A percentile compares a stretch with the other conserved stretches of the same genome.
These are phyloP conservation scores for Mycena sanguinolenta DNA, from an alignment of 768 basidiomycete genomes.

Conservation along the genomic window DNA sequence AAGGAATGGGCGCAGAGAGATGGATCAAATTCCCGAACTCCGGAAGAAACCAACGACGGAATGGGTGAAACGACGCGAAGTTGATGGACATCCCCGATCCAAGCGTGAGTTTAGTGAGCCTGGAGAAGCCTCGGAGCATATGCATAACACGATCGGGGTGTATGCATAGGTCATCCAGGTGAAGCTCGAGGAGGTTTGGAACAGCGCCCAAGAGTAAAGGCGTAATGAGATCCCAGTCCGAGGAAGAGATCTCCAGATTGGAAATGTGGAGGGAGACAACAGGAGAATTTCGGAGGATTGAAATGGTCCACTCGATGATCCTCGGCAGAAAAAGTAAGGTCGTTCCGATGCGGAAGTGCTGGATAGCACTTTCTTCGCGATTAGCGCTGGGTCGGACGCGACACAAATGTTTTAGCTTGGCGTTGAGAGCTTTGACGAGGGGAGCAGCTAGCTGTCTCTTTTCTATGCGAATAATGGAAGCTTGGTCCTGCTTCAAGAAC, in stretches of 20 bases:
- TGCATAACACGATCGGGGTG: constrained; percentile 6
- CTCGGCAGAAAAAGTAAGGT: constrained; percentile 16
- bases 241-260: background rate
- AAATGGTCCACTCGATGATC: constrained; percentile 14
- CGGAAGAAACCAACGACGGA: constrained; percentile 22
- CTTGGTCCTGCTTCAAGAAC: no score
- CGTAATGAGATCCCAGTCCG: constrained; percentile 7
- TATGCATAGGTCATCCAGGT: constrained; percentile 6
- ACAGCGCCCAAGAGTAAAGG: background rate
- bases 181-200: constrained; percentile 17
- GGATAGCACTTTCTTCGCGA: background rate
- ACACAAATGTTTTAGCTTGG: constrained; percentile 2
- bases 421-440: background rate
- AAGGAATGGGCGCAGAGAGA: background rate
- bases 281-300: constrained; percentile 6
- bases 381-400: background rate
- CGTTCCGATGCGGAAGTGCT: background rate
- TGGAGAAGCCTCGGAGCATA: background rate
- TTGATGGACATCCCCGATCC: constrained; percentile 7
- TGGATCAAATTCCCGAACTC: constrained; percentile 7
- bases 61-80: constrained; percentile 6
- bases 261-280: constrained; percentile 14
- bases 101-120: constrained; percentile 2
- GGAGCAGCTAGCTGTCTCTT: background rate
- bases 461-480: background rate